These are phyloP conservation scores for Tylopilus orsonianus DNA, from an alignment of 1,284 basidiomycete species.

Conservation along the genomic window DNA sequence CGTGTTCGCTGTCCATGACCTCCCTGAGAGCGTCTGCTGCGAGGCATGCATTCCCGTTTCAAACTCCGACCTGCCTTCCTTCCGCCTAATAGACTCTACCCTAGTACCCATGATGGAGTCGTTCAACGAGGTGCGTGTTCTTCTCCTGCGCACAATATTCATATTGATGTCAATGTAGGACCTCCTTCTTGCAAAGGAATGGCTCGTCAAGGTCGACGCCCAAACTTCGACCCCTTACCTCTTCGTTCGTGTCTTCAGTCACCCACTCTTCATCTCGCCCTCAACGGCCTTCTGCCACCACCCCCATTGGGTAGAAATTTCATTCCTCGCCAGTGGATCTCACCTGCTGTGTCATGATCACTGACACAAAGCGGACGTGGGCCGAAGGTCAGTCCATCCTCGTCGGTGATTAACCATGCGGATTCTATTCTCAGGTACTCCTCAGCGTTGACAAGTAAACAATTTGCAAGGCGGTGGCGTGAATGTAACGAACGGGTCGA, in stretches of 20 bases:
- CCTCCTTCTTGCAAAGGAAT: slow-evolving; percentile 61
- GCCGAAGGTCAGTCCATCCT: slow-evolving; percentile 55
- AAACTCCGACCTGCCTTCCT: slow-evolving; percentile 30
- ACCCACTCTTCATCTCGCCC: slow-evolving; percentile 7
- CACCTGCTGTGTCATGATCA: slow-evolving; percentile 60
- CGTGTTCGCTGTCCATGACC: slow-evolving; percentile 15
- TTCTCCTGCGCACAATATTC: background rate
- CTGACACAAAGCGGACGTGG: slow-evolving; percentile 74
- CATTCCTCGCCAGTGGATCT: slow-evolving; percentile 52
- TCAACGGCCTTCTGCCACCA: slow-evolving; percentile 12
- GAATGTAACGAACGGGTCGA: slow-evolving; percentile 45
- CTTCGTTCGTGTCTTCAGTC: slow-evolving; percentile 48
- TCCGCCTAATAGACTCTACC: too few relatives aligned
- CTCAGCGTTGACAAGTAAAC: slow-evolving; percentile 56
- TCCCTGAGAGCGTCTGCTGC: background rate
- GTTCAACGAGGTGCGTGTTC: slow-evolving; percentile 50
- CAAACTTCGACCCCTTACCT: slow-evolving; percentile 64
- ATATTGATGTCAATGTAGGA: slow-evolving; percentile 41
- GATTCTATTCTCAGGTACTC: slow-evolving; percentile 13
- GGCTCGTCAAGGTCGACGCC: slow-evolving; percentile 66
- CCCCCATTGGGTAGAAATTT: slow-evolving; percentile 51
- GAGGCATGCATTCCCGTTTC: slow-evolving; percentile 13
- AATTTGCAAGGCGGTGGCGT: slow-evolving; percentile 67
- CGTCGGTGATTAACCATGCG: slow-evolving; percentile 23
- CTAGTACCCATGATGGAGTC: too few relatives aligned